Evolutionary conservation across 2,329 filamentous ascomycete genomes (phyloP).

Genomic region (Nothopassalora personata): DNA sequence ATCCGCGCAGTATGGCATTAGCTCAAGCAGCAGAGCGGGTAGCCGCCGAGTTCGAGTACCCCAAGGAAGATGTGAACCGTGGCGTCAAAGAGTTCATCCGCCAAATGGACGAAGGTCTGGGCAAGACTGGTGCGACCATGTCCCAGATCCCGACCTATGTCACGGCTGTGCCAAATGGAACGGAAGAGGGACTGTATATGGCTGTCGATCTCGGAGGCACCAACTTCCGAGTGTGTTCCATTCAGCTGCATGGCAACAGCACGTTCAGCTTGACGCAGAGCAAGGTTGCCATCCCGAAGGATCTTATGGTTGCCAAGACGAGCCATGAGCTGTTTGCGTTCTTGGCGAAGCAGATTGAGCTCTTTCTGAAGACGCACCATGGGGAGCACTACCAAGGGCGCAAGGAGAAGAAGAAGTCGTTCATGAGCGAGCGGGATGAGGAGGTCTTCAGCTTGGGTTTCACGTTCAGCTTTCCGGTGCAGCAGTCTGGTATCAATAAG

Average conservation of each 20-base stretch:
- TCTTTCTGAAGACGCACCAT: conserved; percentile 82
- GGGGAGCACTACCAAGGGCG: conserved; percentile 75
- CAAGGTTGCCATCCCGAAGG: conserved; percentile 84
- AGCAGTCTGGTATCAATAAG: conserved; percentile 92
- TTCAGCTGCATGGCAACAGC: conserved; percentile 86
- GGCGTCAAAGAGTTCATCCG: conserved; percentile 79
- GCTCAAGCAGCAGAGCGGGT: conserved; percentile 71
- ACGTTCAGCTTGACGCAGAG: conserved; percentile 90
- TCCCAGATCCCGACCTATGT: conserved; percentile 98
- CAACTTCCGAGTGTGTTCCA: conserved; percentile 96
- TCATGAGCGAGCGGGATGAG: conserved; percentile 57
- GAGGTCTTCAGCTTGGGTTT: conserved; percentile 93
- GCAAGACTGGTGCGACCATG: conserved; percentile 71
- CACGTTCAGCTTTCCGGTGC: conserved; percentile 95
- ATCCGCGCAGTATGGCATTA: conserved; percentile 47
- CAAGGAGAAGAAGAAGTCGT: conserved; percentile 24
- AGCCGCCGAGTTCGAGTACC: conserved; percentile 79
- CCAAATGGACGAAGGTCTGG: conserved; percentile 84
- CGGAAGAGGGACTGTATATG: conserved; percentile 95
- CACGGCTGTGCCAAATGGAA: conserved; percentile 91
- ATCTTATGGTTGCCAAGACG: conserved; percentile 84
- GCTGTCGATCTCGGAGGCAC: conserved; percentile 97
- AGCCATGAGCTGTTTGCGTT: conserved; percentile 86
- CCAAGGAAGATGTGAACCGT: conserved; percentile 68
- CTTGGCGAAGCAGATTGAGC: conserved; percentile 84